Evolutionary conservation across 2,329 filamentous ascomycete species (phyloP).

Genomic region (Cladosporium sp.): DNA sequence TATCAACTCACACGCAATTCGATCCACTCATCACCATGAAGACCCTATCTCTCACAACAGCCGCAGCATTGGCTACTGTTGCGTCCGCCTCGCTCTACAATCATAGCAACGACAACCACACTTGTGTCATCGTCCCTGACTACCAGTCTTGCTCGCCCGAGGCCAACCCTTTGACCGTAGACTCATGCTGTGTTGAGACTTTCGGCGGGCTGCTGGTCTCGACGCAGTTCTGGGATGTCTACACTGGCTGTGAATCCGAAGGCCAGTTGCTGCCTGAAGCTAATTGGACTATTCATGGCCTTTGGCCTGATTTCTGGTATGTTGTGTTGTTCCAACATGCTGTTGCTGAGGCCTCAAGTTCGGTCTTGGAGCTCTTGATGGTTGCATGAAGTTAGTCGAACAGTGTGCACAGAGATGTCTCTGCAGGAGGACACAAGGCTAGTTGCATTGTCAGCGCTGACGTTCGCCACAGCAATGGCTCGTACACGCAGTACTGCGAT

Average conservation of each 20-base stretch:
- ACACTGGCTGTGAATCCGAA: constrained; percentile 55
- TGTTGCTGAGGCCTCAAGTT: too few relatives aligned
- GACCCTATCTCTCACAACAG: constrained; percentile 12
- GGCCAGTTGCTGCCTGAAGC: constrained; percentile 57
- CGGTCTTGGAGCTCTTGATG: too few relatives aligned
- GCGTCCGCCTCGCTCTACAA: constrained; percentile 41
- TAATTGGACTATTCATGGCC: constrained; percentile 57
- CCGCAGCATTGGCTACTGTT: constrained; percentile 16
- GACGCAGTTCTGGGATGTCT: constrained; percentile 63
- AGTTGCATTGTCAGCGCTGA: constrained; percentile 8
- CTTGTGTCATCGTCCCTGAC: constrained; percentile 43
- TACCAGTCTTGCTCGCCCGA: constrained; percentile 48
- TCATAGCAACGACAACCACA: constrained; percentile 53
- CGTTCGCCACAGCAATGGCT: constrained; percentile 40
- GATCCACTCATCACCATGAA: constrained; percentile 16
- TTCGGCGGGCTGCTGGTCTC: constrained; percentile 59
- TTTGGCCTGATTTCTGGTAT: constrained; percentile 52
- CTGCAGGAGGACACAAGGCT: too few relatives aligned
- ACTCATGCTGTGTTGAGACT: constrained; percentile 63
- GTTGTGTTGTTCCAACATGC: neutral
- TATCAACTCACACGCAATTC: too few relatives aligned
- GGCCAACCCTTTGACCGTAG: constrained; percentile 42
- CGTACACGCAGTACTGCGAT: constrained; percentile 66
- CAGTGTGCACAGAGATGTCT: too few relatives aligned
- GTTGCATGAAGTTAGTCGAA: too few relatives aligned